Base-by-base conservation (phyloP, 2,329 filamentous ascomycete species). In the Cladosporium sp. region DNA sequence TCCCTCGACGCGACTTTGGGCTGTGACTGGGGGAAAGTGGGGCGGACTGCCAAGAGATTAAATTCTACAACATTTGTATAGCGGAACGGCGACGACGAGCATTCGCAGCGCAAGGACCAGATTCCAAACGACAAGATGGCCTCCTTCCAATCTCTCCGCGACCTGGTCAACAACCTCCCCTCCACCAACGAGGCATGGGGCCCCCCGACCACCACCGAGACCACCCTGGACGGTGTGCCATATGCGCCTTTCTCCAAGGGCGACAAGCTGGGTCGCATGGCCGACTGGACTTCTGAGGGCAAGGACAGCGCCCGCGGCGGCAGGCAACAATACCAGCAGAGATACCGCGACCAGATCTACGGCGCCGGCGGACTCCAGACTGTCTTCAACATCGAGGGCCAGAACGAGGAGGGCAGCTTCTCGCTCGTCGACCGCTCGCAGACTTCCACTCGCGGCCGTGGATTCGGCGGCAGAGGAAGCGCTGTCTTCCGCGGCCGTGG, bases 231-330 rank as follows among this genome's bases (percentile, higher is more conserved):
- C 78, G 95, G 95, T 77, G 92, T 98, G 58, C 95, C 95, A 46
- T 99, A 97, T 80, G 95, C 95, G 73, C 95, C 95, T 67, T 99
- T 95, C 85, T 97, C 93, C 72, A 99, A 99, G 82, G 93, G 92
- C 78, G 95, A 99, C 84, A 98, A 97, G 86, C 85, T 99, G 67
- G 95, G 95, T 76, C 93, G 95, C 79, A 98, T 99, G 93, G 95
- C 95, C 67, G 95, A 99, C 84, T 99, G 95, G 95, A 96, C 93
- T 21, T 77, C 88, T 57, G 95, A 97, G 77, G 89, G 91, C 79
- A 97, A 97, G 82, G 86, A 88, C 72, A 77, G 83, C 64, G 92
- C 95, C 67, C 84, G 93, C 75, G 90, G 91, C 71, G 91, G 92
- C 68, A 85, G 94, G 77, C 89, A 91, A 79, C 91, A 95, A 77